phyloP scores from a whole-genome alignment of 2,329 filamentous ascomycete species.

The Fusarium decemcellulare region DNA sequence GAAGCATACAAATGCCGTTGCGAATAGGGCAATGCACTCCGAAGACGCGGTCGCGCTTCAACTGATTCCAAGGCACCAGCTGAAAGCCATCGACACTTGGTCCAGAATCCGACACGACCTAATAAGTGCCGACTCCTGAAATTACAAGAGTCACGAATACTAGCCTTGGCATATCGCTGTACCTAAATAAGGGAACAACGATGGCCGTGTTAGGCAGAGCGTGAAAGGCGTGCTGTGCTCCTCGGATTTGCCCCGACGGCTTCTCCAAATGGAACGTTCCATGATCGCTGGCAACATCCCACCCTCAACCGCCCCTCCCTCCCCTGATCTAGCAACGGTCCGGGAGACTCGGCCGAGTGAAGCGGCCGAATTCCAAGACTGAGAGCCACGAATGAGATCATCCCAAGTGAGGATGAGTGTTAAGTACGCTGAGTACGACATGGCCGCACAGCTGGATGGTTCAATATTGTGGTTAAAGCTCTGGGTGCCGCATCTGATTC shows the following conservation, averaged over 20 bases:
- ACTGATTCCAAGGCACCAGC: not conserved
- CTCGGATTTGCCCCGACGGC: too few relatives aligned
- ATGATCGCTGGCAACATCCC: slow-evolving; percentile 36
- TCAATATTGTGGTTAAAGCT: not conserved
- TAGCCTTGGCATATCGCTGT: too few relatives aligned
- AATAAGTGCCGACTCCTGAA: not conserved
- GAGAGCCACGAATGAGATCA: not conserved
- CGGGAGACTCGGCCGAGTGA: slow-evolving; percentile 32
- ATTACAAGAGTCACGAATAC: not conserved
- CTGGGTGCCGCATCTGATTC: not conserved
- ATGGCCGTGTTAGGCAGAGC: too few relatives aligned
- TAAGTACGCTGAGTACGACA: not conserved
- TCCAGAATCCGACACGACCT: slow-evolving; percentile 3
- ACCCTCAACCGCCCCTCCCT: slow-evolving; percentile 8
- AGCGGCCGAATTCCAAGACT: slow-evolving; percentile 26
- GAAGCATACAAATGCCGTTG: not conserved
- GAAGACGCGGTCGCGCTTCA: not conserved
- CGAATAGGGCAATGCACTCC: not conserved
- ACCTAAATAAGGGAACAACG: too few relatives aligned
- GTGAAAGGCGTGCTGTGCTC: too few relatives aligned
- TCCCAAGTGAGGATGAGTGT: not conserved
- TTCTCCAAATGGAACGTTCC: slow-evolving; percentile 38
- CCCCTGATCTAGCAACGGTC: slow-evolving; percentile 28
- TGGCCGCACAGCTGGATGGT: not conserved
- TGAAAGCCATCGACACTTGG: not conserved